These are phyloP conservation scores for Cladorrhinum sp. DNA, from an alignment of 2,329 filamentous ascomycete species.

Conservation along the genomic window DNA sequence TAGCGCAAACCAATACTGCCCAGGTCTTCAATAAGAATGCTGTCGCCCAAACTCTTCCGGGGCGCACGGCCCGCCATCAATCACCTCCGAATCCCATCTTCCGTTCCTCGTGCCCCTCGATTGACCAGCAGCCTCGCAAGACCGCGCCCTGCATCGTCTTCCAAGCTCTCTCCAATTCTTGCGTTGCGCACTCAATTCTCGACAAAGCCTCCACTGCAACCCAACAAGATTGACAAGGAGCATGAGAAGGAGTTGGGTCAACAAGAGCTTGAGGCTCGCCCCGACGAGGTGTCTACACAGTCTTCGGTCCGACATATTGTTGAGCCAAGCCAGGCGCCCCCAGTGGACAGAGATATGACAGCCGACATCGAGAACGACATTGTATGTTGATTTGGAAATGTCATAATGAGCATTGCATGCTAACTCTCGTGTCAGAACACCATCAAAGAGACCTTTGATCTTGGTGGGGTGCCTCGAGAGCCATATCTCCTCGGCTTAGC, in stretches of 20 bases:
- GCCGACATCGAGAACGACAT: conserved; percentile 47
- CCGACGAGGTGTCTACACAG: conserved; percentile 56
- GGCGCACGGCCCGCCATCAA: conserved; percentile 19
- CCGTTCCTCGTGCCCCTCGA: not conserved
- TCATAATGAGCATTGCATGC: not conserved
- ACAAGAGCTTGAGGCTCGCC: conserved; percentile 56
- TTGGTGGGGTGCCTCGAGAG: conserved; percentile 63
- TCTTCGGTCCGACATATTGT: conserved; percentile 55
- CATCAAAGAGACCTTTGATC: conserved; percentile 67
- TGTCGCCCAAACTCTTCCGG: conserved; percentile 22
- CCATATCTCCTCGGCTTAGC: conserved; percentile 68
- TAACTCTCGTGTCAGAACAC: conserved; percentile 45
- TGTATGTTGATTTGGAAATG: conserved; percentile 42
- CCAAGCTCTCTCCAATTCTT: conserved; percentile 3
- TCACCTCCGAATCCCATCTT: conserved; percentile 8
- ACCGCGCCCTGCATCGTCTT: not conserved
- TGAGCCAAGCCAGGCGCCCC: conserved; percentile 34
- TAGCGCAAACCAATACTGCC: not conserved
- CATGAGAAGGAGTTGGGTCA: conserved; percentile 53
- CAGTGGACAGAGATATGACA: conserved; percentile 27
- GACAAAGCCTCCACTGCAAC: conserved; percentile 29
- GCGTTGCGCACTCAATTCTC: conserved; percentile 20
- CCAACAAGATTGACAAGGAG: conserved; percentile 49
- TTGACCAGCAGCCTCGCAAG: not conserved
- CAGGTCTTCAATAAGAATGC: not conserved